Percentiles rank a stretch among this genome's conserved stretches.
Evolutionary conservation across 2,329 filamentous ascomycete species (phyloP).

Genomic region (Phialophora chinensis): DNA sequence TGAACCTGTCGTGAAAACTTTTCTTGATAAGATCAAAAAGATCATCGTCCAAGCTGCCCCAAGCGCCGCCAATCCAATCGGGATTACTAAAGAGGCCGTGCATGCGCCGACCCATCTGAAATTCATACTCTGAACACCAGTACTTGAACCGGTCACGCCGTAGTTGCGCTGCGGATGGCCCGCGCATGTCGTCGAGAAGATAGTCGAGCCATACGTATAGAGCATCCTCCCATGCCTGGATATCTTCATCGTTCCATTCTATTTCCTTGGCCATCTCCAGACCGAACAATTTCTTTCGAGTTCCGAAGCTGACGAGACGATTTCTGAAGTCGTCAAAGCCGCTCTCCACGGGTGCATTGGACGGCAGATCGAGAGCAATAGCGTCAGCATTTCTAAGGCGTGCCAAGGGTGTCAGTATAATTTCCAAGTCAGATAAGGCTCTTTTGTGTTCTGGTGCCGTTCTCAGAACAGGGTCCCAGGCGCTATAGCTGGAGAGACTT

Average conservation of each 20-base stretch:
- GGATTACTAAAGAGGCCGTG: not conserved
- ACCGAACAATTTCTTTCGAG: slow-evolving; percentile 5
- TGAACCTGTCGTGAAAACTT: slow-evolving; percentile 22
- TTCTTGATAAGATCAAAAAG: not conserved
- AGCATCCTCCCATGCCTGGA: slow-evolving; percentile 4
- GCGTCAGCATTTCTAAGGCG: slow-evolving; percentile 21
- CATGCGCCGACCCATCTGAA: slow-evolving; percentile 12
- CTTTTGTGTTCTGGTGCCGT: not conserved
- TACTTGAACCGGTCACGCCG: slow-evolving; percentile 20
- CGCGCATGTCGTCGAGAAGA: slow-evolving; percentile 16
- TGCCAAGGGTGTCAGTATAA: slow-evolving; percentile 22
- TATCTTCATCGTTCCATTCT: slow-evolving; percentile 10
- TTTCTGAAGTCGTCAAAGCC: not conserved
- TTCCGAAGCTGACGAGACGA: slow-evolving; percentile 1
- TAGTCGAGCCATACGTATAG: slow-evolving; percentile 18
- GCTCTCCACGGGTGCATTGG: not conserved
- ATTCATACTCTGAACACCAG: slow-evolving; percentile 21
- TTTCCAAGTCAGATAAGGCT: slow-evolving; percentile 11
- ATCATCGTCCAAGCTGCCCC: not conserved
- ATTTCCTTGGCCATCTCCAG: not conserved
- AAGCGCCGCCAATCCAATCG: too few relatives aligned
- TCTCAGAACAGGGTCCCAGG: slow-evolving; percentile 12
- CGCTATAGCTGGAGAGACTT: not conserved
- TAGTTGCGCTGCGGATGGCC: slow-evolving; percentile 6
- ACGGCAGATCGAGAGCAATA: slow-evolving; percentile 11